Conservation (phyloP, 2,329 filamentous ascomycete genomes). For the Ascomycota sp. region DNA sequence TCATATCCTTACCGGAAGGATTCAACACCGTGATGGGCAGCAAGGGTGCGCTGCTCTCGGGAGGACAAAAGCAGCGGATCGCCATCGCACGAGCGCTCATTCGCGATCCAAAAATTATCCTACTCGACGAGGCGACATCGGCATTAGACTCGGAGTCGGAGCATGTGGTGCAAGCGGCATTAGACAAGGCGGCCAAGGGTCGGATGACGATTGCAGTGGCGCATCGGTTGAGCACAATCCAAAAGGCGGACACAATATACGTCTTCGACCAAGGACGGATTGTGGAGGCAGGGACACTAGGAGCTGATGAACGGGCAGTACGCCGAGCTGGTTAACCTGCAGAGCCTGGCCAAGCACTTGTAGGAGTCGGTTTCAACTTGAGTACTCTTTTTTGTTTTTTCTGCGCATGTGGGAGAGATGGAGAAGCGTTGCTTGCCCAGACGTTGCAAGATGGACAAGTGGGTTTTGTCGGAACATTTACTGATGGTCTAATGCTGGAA, state of each 20-base stretch:
- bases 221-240: constrained; percentile 54
- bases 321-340: constrained; percentile 43
- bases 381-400: too few relatives aligned
- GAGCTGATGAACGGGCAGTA: constrained; percentile 50
- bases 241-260: constrained; percentile 58
- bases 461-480: too few relatives aligned
- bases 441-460: too few relatives aligned
- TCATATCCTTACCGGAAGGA: constrained; percentile 60
- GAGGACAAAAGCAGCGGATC: constrained; percentile 71
- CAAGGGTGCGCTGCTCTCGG: constrained; percentile 55
- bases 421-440: too few relatives aligned
- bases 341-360: too few relatives aligned
- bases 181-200: constrained; percentile 38
- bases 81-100: constrained; percentile 60
- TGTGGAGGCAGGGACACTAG: constrained; percentile 59
- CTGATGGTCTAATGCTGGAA: too few relatives aligned
- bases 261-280: constrained; percentile 53
- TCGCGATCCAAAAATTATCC: constrained; percentile 47
- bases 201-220: constrained; percentile 57
- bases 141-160: constrained; percentile 36
- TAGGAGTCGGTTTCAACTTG: too few relatives aligned
- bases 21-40: constrained; percentile 62
- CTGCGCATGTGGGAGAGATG: too few relatives aligned
- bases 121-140: constrained; percentile 61
- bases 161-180: constrained; percentile 41